phyloP scores from a whole-genome alignment of 176 grass and related monocot species.

The Cocos nucifera region DNA sequence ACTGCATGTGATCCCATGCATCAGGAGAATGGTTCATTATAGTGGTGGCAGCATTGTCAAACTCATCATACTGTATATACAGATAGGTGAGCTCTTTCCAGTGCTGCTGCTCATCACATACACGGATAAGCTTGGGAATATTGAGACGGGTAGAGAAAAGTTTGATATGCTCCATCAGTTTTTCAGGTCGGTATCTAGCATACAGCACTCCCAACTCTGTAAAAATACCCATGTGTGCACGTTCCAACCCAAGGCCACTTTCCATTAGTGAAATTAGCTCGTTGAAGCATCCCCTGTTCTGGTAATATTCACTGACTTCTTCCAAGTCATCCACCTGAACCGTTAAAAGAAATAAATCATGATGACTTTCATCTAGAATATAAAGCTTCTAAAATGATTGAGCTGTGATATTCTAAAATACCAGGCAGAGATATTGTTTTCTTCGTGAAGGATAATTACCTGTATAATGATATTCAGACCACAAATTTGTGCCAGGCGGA shows the following conservation, averaged over 20 bases:
- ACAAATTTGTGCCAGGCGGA: slow-evolving; percentile 89
- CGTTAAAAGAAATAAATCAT: not conserved
- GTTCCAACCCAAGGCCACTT: slow-evolving; percentile 50
- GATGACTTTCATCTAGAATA: no score
- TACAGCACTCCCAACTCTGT: not conserved
- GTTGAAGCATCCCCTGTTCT: slow-evolving; percentile 39
- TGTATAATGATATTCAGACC: slow-evolving; percentile 90
- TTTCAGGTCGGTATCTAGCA: not conserved
- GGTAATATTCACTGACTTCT: slow-evolving; percentile 46
- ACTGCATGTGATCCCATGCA: slow-evolving; percentile 1
- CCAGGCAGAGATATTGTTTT: no score
- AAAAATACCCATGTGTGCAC: slow-evolving; percentile 39
- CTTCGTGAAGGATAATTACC: slow-evolving; percentile 24
- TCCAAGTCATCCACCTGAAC: slow-evolving; percentile 36
- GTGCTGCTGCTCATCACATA: slow-evolving; percentile 95
- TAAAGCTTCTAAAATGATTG: no score
- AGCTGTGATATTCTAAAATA: no score
- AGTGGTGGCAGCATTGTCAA: slow-evolving; percentile 13
- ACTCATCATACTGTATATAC: slow-evolving; percentile 88
- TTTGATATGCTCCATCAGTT: not conserved
- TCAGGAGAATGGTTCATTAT: slow-evolving; percentile 11
- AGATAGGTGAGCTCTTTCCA: slow-evolving; percentile 96
- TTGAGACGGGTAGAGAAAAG: slow-evolving; percentile 60
- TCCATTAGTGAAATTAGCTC: slow-evolving; percentile 46
- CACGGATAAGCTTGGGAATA: slow-evolving; percentile 86